Evolutionary conservation across 2,329 filamentous ascomycete genomes (phyloP).

Genomic region (Penicillium vulpinum): DNA sequence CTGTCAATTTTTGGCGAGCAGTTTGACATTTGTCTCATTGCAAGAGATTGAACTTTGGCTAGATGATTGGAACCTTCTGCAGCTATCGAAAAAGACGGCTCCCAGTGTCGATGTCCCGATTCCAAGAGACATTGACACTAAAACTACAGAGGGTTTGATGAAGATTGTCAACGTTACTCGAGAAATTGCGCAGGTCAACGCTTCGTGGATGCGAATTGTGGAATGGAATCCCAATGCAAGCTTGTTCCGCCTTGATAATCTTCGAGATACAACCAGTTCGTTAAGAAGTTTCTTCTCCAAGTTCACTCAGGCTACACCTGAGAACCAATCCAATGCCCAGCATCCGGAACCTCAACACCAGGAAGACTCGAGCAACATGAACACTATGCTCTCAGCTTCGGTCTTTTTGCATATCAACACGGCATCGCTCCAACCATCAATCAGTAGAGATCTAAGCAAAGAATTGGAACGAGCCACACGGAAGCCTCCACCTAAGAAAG

Average conservation of each 20-base stretch:
- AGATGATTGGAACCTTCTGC: conserved; percentile 79
- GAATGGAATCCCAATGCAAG: conserved; percentile 71
- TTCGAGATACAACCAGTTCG: conserved; percentile 56
- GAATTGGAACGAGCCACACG: conserved; percentile 96
- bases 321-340: conserved; percentile 38
- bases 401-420: conserved; percentile 90
- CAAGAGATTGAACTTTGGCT: conserved; percentile 86
- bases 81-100: conserved; percentile 80
- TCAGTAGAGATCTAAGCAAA: conserved; percentile 69
- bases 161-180: conserved; percentile 76
- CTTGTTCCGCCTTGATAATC: conserved; percentile 38
- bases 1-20: conserved; percentile 89
- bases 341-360: conserved; percentile 62
- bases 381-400: conserved; percentile 68
- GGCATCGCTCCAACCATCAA: conserved; percentile 74
- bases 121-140: conserved; percentile 75
- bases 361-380: conserved; percentile 69
- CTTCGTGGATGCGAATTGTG: conserved; percentile 81
- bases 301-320: conserved; percentile 60
- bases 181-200: conserved; percentile 89
- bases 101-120: conserved; percentile 71
- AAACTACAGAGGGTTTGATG: conserved; percentile 86
- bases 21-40: conserved; percentile 90
- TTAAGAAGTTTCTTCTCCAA: conserved; percentile 78
- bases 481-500: conserved; percentile 87